phyloP scores from a whole-genome alignment of 2,329 filamentous ascomycete species.

The Fusarium lateritium region DNA sequence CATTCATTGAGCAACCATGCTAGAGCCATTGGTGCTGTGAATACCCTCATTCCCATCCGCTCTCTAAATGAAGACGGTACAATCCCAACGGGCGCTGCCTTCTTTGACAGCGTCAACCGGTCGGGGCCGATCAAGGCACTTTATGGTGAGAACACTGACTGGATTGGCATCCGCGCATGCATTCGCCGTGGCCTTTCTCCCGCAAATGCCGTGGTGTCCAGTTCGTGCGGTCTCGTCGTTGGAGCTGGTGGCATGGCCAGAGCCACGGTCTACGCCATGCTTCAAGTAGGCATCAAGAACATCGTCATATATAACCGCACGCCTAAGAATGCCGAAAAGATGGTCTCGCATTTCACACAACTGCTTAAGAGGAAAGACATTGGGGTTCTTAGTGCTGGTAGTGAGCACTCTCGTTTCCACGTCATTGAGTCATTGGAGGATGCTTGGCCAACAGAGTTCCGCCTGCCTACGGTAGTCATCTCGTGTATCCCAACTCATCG shows the following conservation, averaged over 20 bases:
- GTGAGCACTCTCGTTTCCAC: constrained; percentile 64
- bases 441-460: constrained; percentile 75
- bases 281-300: constrained; percentile 82
- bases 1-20: constrained; percentile 81
- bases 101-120: constrained; percentile 68
- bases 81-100: constrained; percentile 68
- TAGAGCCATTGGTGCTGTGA: constrained; percentile 81
- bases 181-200: constrained; percentile 81
- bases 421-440: constrained; percentile 72
- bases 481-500: constrained; percentile 82
- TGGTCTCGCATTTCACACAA: constrained; percentile 79
- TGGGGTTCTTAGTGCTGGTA: constrained; percentile 60
- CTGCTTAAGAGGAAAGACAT: constrained; percentile 62
- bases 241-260: constrained; percentile 83
- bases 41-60: constrained; percentile 81
- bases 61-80: constrained; percentile 69
- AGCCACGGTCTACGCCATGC: constrained; percentile 82
- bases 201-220: constrained; percentile 73
- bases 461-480: constrained; percentile 79
- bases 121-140: constrained; percentile 77
- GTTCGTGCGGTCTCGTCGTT: constrained; percentile 71
- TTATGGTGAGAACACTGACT: constrained; percentile 86
- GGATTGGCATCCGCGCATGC: constrained; percentile 83
- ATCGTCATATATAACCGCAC: constrained; percentile 84
- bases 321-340: constrained; percentile 73